Percentiles rank a stretch among this genome's conserved stretches.
Evolutionary conservation across 2,329 filamentous ascomycete genomes (phyloP).

Genomic region (Tolypocladium ovalisporum): DNA sequence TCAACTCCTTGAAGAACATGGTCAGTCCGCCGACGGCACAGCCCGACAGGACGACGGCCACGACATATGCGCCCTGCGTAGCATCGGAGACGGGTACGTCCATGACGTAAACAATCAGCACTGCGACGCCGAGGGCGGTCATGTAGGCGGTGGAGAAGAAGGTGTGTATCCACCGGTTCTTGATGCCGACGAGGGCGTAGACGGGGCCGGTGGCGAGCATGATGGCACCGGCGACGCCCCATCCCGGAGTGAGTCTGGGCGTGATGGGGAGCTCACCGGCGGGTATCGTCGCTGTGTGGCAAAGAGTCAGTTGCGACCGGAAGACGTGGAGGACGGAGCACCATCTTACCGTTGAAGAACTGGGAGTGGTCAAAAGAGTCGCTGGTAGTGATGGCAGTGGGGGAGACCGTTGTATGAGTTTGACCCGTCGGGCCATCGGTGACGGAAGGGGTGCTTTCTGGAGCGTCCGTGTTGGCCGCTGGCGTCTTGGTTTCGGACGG

Average conservation of each 20-base stretch:
- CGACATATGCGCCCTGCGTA: constrained; percentile 78
- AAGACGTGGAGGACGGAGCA: background rate
- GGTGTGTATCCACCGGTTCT: constrained; percentile 67
- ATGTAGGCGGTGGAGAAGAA: constrained; percentile 73
- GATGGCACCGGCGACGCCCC: constrained; percentile 67
- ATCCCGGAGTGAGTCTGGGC: constrained; percentile 68
- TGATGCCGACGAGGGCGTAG: constrained; percentile 71
- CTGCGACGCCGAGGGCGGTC: constrained; percentile 60
- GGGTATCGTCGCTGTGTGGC: constrained; percentile 31
- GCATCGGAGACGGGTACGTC: constrained; percentile 62
- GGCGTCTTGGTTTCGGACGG: background rate
- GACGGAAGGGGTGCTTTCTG: background rate
- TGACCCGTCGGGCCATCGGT: background rate
- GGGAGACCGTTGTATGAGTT: background rate
- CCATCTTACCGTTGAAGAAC: constrained; percentile 22
- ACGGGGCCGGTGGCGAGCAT: constrained; percentile 61
- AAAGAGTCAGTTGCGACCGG: constrained; percentile 1
- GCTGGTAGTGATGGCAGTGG: constrained; percentile 6
- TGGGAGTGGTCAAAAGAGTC: constrained; percentile 15
- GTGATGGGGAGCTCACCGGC: constrained; percentile 54
- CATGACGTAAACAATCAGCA: constrained; percentile 86
- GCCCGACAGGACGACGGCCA: constrained; percentile 64
- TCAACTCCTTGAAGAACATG: constrained; percentile 73
- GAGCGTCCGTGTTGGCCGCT: background rate
- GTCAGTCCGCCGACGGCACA: constrained; percentile 62